Percentiles rank a stretch among this genome's conserved stretches.
Evolutionary conservation across 1,139 yeast genomes (phyloP).

Genomic region (Pichia sp.): DNA sequence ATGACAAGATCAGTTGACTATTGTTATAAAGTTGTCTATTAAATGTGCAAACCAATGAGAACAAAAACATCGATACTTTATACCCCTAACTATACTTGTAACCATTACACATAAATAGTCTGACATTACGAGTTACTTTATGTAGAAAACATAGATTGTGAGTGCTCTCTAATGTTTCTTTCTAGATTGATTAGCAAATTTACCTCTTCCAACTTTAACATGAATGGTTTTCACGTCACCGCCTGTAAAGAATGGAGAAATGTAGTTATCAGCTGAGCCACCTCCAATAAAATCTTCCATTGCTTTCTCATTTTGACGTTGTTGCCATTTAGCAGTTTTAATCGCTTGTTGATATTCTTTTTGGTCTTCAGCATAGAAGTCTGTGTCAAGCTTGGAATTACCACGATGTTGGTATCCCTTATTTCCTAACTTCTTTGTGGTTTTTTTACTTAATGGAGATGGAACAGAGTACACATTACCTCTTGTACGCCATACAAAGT

Average conservation of each 20-base stretch:
- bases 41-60: no score
- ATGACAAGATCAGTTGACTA: no score
- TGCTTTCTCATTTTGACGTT: constrained; percentile 77
- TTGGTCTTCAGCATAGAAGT: constrained; percentile 82
- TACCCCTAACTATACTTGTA: no score
- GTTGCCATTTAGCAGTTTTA: constrained; percentile 82
- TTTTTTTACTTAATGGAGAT: constrained; percentile 64
- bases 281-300: constrained; percentile 89
- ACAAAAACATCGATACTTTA: no score
- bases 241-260: constrained; percentile 73
- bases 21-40: no score
- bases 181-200: constrained; percentile 64
- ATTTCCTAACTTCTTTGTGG: constrained; percentile 55
- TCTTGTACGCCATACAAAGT: constrained; percentile 89
- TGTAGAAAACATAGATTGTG: background rate
- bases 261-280: constrained; percentile 84
- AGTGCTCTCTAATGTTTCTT: constrained; percentile 17
- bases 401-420: constrained; percentile 59
- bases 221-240: constrained; percentile 55
- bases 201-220: constrained; percentile 76
- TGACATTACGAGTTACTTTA: no score
- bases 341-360: constrained; percentile 85
- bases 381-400: constrained; percentile 44
- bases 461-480: constrained; percentile 78
- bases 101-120: no score